Percentiles rank a stretch among this genome's conserved stretches.
phyloP scores from a whole-genome alignment of 106 monocot genomes.

The Narthecium ossifragum region DNA sequence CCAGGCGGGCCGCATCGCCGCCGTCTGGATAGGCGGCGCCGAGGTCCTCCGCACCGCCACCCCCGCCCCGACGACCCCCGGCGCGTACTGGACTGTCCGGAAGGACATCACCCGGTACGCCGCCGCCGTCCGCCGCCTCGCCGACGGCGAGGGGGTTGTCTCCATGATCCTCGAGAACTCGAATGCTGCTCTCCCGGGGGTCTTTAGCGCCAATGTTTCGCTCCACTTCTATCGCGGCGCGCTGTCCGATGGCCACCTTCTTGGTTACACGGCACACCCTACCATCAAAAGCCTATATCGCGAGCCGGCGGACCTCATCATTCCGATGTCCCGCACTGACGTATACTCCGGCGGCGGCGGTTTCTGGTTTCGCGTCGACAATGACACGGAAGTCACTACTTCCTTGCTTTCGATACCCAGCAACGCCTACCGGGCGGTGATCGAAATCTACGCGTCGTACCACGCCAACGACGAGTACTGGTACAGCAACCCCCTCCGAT shows the following conservation, averaged over 20 bases:
- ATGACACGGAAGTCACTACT: constrained; percentile 8
- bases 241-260: neutral
- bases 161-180: constrained; percentile 26
- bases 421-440: constrained; percentile 10
- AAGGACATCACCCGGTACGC: constrained; percentile 33
- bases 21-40: constrained; percentile 30
- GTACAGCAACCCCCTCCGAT: constrained; percentile 39
- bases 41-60: constrained; percentile 41
- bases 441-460: constrained; percentile 8
- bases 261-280: constrained; percentile 1
- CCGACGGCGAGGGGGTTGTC: neutral
- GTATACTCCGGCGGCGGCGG: constrained; percentile 12
- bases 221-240: constrained; percentile 24
- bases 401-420: constrained; percentile 7
- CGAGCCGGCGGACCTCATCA: constrained; percentile 43
- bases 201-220: constrained; percentile 27
- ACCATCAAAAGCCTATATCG: constrained; percentile 4
- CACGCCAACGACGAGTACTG: constrained; percentile 19
- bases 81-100: constrained; percentile 23
- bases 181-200: constrained; percentile 20
- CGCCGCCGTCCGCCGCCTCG: constrained; percentile 7
- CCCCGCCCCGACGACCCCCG: constrained; percentile 18
- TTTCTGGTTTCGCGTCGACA: constrained; percentile 41
- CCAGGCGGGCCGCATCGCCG: constrained; percentile 29
- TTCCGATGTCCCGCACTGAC: constrained; percentile 23